Conservation (phyloP, 306 rosid species). For the Rosa chinensis region DNA sequence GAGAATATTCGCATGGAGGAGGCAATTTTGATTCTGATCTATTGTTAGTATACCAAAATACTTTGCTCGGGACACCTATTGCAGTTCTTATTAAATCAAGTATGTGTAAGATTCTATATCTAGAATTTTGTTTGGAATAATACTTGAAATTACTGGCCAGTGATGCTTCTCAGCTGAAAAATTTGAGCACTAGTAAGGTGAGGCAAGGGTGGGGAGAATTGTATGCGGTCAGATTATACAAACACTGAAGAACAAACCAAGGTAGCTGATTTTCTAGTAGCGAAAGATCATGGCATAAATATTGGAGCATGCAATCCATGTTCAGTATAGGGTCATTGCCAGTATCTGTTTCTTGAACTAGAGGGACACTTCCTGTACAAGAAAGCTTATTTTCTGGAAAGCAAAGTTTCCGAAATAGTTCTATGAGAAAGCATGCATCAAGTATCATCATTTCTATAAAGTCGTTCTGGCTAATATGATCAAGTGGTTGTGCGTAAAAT, state of each 20-base stretch:
- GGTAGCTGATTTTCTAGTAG: slow-evolving; percentile 33
- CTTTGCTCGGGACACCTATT: neutral
- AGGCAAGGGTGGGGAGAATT: neutral
- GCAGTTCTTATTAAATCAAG: neutral
- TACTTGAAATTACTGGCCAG: neutral
- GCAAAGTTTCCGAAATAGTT: slow-evolving; percentile 21
- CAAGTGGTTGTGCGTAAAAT: slow-evolving; percentile 3
- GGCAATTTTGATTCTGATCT: neutral
- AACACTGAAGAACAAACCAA: slow-evolving; percentile 24
- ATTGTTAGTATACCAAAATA: neutral
- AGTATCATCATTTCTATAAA: slow-evolving; percentile 25
- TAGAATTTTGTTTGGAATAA: neutral
- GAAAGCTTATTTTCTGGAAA: neutral
- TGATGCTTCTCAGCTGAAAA: neutral
- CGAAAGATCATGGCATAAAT: slow-evolving; percentile 21
- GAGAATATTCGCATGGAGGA: neutral
- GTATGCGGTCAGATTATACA: neutral
- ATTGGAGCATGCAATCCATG: slow-evolving; percentile 5
- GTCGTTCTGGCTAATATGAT: neutral
- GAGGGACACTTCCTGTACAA: neutral
- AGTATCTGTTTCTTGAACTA: neutral
- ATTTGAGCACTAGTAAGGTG: neutral
- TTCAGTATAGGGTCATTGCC: slow-evolving; percentile 19
- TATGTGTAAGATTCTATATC: neutral
- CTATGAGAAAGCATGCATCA: slow-evolving; percentile 38